Conservation (phyloP, 345 rosid species). For the Toxicodendron radicans region DNA sequence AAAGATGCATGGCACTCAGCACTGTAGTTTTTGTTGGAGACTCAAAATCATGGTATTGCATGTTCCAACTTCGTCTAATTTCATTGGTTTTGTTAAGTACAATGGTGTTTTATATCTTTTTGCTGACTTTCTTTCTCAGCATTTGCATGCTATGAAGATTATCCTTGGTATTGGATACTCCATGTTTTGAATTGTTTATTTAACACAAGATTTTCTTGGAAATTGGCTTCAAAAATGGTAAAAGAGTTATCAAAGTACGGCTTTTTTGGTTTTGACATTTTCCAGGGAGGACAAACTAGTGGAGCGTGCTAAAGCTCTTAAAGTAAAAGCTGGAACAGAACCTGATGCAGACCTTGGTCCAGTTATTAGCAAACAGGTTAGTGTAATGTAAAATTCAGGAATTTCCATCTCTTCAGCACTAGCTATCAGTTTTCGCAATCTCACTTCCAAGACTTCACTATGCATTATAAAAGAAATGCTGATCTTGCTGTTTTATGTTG, state of each 20-base stretch:
- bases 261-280: not conserved
- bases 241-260: not conserved
- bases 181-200: not conserved
- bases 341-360: conserved; percentile 96
- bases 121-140: not conserved
- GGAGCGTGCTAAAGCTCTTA: conserved; percentile 74
- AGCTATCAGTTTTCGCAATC: not conserved
- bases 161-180: not conserved
- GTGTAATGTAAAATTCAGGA: not conserved
- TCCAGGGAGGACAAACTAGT: conserved; percentile 74
- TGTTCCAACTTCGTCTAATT: not conserved
- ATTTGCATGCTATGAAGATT: not conserved
- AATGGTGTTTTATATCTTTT: not conserved
- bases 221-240: not conserved
- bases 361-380: conserved; percentile 86
- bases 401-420: not conserved
- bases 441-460: not conserved
- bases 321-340: conserved; percentile 83
- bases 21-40: conserved; percentile 84
- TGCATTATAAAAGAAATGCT: not conserved
- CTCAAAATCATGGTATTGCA: conserved; percentile 67
- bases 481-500: not conserved
- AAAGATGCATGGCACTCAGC: conserved; percentile 98
- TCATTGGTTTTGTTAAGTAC: not conserved
- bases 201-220: not conserved